These are phyloP conservation scores for Lichina pygmaea DNA, from an alignment of 495 filamentous ascomycete genomes.

Conservation along the genomic window DNA sequence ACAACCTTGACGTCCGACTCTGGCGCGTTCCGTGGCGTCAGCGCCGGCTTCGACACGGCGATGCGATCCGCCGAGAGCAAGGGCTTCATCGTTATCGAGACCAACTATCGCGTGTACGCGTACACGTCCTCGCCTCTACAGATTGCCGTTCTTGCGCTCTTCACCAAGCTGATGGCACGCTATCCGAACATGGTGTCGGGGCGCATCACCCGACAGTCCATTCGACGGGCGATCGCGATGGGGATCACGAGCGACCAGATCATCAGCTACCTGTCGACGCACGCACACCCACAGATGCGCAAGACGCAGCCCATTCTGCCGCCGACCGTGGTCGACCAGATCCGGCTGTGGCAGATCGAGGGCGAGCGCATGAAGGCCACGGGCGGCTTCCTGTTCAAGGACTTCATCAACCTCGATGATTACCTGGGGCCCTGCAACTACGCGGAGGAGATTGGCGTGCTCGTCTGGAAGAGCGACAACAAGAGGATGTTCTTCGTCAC, in stretches of 20 bases:
- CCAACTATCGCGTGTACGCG: constrained; percentile 95
- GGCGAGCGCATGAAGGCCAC: constrained; percentile 71
- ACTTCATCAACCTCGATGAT: constrained; percentile 50
- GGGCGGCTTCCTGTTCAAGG: constrained; percentile 65
- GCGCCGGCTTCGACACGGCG: constrained; percentile 23
- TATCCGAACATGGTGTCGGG: constrained; percentile 83
- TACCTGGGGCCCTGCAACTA: constrained; percentile 51
- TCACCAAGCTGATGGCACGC: constrained; percentile 57
- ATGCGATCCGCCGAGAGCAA: constrained; percentile 21
- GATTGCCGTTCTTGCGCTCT: constrained; percentile 81
- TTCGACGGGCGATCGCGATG: constrained; percentile 59
- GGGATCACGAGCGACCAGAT: constrained; percentile 92
- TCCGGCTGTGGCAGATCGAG: constrained; percentile 91
- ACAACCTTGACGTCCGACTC: constrained; percentile 82
- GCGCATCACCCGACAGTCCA: constrained; percentile 60
- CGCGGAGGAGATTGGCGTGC: constrained; percentile 76
- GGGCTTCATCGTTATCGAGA: constrained; percentile 88
- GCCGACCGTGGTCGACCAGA: constrained; percentile 92
- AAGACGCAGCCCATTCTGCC: constrained; percentile 49
- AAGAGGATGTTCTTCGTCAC: constrained; percentile 72
- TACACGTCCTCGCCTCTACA: constrained; percentile 83
- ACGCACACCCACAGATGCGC: constrained; percentile 80
- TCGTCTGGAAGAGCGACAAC: constrained; percentile 58
- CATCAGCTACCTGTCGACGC: constrained; percentile 57
- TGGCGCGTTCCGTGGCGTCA: constrained; percentile 31